Evolutionary conservation across 768 basidiomycete genomes (phyloP).

Genomic region (Kwoniella dendrophila): DNA sequence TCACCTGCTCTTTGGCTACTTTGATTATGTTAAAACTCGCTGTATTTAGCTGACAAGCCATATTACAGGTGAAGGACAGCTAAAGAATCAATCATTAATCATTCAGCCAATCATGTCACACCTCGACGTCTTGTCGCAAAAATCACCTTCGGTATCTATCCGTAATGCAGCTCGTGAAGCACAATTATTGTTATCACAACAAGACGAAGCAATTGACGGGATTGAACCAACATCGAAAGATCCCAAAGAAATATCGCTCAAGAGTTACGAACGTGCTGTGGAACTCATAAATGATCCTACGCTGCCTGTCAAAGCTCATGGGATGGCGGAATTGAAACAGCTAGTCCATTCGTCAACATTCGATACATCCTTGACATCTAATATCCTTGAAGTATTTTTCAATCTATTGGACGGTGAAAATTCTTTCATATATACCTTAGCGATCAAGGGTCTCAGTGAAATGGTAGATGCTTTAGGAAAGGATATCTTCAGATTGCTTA

Average conservation of each 20-base stretch:
- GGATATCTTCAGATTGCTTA: slow-evolving; percentile 68
- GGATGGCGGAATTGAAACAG: slow-evolving; percentile 76
- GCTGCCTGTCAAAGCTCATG: slow-evolving; percentile 91
- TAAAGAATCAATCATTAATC: slow-evolving; percentile 61
- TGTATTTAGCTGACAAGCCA: neutral
- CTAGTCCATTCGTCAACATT: slow-evolving; percentile 60
- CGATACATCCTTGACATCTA: slow-evolving; percentile 72
- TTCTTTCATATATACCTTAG: slow-evolving; percentile 92
- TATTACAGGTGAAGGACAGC: slow-evolving; percentile 40
- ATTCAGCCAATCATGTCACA: slow-evolving; percentile 72
- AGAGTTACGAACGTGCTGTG: slow-evolving; percentile 81
- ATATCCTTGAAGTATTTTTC: slow-evolving; percentile 83
- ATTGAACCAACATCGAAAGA: neutral
- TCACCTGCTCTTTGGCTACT: neutral
- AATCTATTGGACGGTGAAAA: slow-evolving; percentile 86
- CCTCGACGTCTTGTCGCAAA: slow-evolving; percentile 64
- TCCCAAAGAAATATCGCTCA: slow-evolving; percentile 50
- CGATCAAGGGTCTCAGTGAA: slow-evolving; percentile 82
- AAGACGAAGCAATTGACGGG: slow-evolving; percentile 59
- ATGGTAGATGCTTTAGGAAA: slow-evolving; percentile 78
- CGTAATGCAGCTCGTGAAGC: slow-evolving; percentile 74
- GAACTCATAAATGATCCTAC: slow-evolving; percentile 87
- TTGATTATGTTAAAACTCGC: neutral
- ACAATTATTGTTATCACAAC: slow-evolving; percentile 75
- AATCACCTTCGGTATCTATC: slow-evolving; percentile 60